Base-by-base conservation (phyloP, 306 rosid genomes). In the barrel medic (Medicago truncatula) region DNA sequence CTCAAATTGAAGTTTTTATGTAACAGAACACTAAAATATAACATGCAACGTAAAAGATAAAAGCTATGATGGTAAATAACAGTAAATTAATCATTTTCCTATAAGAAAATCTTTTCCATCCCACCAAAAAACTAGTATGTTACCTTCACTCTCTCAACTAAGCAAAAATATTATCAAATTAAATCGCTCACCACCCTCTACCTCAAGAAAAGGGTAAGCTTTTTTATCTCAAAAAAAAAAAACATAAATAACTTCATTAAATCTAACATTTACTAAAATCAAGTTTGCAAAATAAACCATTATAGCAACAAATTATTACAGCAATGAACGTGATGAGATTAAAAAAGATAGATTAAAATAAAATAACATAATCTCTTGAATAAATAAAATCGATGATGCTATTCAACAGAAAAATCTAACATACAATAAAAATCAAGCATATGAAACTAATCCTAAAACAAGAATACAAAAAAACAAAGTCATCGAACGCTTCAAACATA, bases 191-290 rank as follows among this genome's bases (percentile, higher is more conserved):
- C 56, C 20, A 0, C 56, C 56, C 18, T 25, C 57, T 38, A 21
- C 53, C 67, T 61, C 31, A 3, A 25, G 72, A 76, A n/a, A 71
- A 59, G 14, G 7, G 7, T 64, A 6, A 18, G 13, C 25, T 4
- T 70, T 39, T 38, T 20, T 8, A 38, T 18, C 13, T 38, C 18
- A 71, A 28, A 28, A 10, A 31, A 63, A 36, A 17, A 53, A 12
- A 64, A 36, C 46, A 58, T 16, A 21, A 7, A 65, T n/a, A 5
- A 20, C 66, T 49, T 39, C 17, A 25, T 21, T 67, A 58, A 7
- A 57, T 18, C 63, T 60, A 66, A n/a, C n/a, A n/a, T 75, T 72
- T 6, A 31, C 10, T 2, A 17, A 31, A 66, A 65, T 21, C 47
- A 67, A 56, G 21, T 36, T 58, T 13, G 13, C 15, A 58, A 71